A percentile compares a stretch with the other conserved stretches of the same genome.
Evolutionary conservation across 257 asterid species (phyloP).

Genomic region (Nicotiana sylvestris): DNA sequence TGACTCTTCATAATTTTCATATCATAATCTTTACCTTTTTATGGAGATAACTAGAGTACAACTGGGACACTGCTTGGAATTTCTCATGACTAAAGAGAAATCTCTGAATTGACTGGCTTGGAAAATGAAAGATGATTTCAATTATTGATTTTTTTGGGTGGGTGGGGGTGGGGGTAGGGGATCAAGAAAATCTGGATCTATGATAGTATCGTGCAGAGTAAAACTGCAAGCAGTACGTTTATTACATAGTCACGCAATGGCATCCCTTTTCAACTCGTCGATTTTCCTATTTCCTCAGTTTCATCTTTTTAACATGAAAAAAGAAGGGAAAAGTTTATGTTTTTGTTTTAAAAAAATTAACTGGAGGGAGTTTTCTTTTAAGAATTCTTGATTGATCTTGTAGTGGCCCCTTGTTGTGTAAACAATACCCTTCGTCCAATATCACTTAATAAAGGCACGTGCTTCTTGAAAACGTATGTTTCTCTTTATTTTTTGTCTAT

Average conservation of each 20-base stretch:
- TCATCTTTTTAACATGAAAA: no score
- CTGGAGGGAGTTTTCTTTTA: not conserved
- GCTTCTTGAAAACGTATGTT: constrained; percentile 10
- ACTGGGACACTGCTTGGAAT: not conserved
- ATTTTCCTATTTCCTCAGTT: no score
- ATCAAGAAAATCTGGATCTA: no score
- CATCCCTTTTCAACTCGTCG: not conserved
- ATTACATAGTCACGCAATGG: no score
- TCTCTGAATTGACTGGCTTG: not conserved
- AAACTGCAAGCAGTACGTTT: no score
- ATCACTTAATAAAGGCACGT: constrained; percentile 13
- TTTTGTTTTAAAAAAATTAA: not conserved
- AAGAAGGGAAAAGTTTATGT: no score
- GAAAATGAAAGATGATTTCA: not conserved
- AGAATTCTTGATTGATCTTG: not conserved
- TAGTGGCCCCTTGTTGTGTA: not conserved
- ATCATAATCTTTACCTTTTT: not conserved
- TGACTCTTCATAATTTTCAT: not conserved
- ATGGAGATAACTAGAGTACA: not conserved
- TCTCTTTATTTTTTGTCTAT: constrained; percentile 24
- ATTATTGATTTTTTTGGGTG: not conserved
- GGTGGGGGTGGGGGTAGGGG: no score
- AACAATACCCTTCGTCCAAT: not conserved
- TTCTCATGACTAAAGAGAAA: not conserved
- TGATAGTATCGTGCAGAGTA: no score